A percentile compares a stretch with the other conserved stretches of the same genome.
Evolutionary conservation across 78 protist genomes (phyloP).

Genomic region (Creolimax fragrantissima): DNA sequence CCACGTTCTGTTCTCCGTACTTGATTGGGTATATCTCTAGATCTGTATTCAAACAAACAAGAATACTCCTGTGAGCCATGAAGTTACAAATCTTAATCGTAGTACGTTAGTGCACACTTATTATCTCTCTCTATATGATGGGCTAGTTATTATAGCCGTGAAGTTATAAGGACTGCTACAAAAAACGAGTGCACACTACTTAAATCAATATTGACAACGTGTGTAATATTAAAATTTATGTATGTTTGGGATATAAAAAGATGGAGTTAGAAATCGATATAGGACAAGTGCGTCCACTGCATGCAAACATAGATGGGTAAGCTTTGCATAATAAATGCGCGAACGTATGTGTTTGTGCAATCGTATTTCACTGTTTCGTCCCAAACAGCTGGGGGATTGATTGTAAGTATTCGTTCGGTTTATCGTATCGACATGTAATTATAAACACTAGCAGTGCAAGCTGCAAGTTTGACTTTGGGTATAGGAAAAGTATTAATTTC

Average conservation of each 20-base stretch:
- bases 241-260: not conserved
- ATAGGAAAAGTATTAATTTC: not conserved
- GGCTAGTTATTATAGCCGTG: too few species aligned
- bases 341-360: not conserved
- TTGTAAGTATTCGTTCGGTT: not conserved
- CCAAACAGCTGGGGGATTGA: not conserved
- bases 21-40: not conserved
- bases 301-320: not conserved
- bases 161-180: not conserved
- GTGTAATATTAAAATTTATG: not conserved
- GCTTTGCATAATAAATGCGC: not conserved
- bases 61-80: not conserved
- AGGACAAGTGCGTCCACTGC: not conserved
- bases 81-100: not conserved
- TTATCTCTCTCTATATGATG: too few species aligned
- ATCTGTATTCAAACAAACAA: not conserved
- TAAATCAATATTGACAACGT: not conserved
- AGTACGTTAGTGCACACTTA: not conserved
- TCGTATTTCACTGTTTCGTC: not conserved
- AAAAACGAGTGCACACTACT: not conserved
- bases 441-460: not conserved
- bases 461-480: not conserved
- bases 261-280: not conserved
- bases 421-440: not conserved
- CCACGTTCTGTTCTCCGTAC: not conserved